Base-by-base conservation (phyloP, 371 early-diverging fungal species). In the Circinella umbellata region DNA sequence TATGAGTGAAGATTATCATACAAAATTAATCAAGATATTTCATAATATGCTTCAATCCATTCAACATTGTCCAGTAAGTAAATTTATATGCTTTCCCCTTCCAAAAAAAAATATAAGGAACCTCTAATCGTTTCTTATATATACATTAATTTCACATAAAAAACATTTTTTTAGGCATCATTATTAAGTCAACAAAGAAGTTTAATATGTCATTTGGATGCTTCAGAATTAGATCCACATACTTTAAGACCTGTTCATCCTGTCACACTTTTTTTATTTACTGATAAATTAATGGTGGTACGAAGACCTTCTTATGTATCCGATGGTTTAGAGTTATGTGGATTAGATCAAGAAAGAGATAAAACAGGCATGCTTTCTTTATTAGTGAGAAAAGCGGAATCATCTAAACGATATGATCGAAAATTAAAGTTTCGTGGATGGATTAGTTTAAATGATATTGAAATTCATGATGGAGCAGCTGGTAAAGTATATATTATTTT, bases 341-440 rank as follows among this genome's bases (percentile, higher is more conserved):
- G 76, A 37, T 63, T 76, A 11, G 67, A 68, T 37, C 57, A 64
- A 4, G 70, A 76, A 48, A 37, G 64, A 18, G 76, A 71, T 10
- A 62, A 71, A 1, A 18, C 53, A 18, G 62, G 63, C 38, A 67
- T 69, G 37, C 37, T 69, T 46, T 63, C 71, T 6, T 51, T 53
- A 46, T 48, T 69, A 5, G 68, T 61, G 18, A 42, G 73, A 38
- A 71, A 64, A 65, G 70, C 49, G 18, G 71, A 71, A 11, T 37
- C 47, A 8, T 18, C 46, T 36, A 61, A 63, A 20, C 60, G 67
- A 42, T 55, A 57, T 36, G 67, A 67, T 39, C 67, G 67, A 10
- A 77, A 72, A 34, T 68, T 83, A 7, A 82, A 82, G 48, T 82
- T 84, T 63, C 75, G 79, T 69, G 85, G 85, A 13, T 84, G 85